phyloP scores from a whole-genome alignment of 805 yeast genomes.

The Saccharomyces eubayanus region DNA sequence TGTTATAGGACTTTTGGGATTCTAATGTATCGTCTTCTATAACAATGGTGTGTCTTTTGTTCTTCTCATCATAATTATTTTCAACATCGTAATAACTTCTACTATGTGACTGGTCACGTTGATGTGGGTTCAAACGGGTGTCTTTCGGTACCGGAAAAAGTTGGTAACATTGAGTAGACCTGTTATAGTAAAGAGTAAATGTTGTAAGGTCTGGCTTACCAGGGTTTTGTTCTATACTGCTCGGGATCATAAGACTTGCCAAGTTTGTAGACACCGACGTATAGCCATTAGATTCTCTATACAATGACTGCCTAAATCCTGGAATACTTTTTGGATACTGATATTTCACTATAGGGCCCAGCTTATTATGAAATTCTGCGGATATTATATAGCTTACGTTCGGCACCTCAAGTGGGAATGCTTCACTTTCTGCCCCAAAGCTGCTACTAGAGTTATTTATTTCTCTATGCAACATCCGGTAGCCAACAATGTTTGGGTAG shows the following conservation, averaged over 20 bases:
- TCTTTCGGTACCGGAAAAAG: constrained; percentile 18
- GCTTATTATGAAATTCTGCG: constrained; percentile 71
- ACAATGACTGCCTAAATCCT: constrained; percentile 24
- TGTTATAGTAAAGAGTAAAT: constrained; percentile 41
- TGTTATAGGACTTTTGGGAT: constrained; percentile 2
- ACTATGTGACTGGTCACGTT: neutral
- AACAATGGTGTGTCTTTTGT: neutral
- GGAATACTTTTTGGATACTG: constrained; percentile 47
- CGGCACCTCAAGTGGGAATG: neutral
- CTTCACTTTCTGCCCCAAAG: neutral
- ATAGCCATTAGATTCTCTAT: constrained; percentile 1
- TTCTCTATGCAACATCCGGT: neutral
- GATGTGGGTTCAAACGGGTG: neutral
- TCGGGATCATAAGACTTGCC: constrained; percentile 55
- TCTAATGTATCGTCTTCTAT: constrained; percentile 3
- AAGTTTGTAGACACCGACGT: constrained; percentile 14
- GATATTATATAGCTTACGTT: constrained; percentile 53
- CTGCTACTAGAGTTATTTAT: neutral
- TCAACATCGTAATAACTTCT: constrained; percentile 5
- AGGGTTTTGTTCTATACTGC: constrained; percentile 43
- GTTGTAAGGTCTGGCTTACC: constrained; percentile 51
- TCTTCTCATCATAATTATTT: constrained; percentile 6
- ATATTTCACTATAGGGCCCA: constrained; percentile 58
- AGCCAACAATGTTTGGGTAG: neutral
- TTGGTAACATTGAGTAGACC: constrained; percentile 11